Evolutionary conservation across 257 asterid genomes (phyloP).

Genomic region (Nicotiana knightiana): DNA sequence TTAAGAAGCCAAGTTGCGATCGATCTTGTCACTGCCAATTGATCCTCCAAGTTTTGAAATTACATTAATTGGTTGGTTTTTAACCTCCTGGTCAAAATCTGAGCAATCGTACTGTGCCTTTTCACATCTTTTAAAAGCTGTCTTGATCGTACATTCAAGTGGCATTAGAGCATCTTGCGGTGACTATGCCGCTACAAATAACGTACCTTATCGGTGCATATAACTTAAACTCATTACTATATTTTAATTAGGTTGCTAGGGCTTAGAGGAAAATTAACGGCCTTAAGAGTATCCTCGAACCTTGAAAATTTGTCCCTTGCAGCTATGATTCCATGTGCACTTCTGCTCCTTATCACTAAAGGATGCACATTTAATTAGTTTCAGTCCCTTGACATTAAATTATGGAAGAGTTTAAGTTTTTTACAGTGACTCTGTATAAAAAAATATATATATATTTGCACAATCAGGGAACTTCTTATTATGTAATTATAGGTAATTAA

Average conservation of each 20-base stretch:
- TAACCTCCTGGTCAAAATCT: background rate
- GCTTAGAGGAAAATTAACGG: background rate
- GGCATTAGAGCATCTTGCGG: conserved; percentile 13
- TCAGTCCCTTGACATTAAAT: background rate
- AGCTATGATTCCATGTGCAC: conserved; percentile 2
- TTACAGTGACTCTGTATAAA: no score
- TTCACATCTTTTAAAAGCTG: background rate
- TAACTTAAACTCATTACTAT: background rate
- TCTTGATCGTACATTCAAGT: background rate
- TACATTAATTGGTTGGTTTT: background rate
- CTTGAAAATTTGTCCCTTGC: background rate
- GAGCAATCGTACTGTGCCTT: background rate
- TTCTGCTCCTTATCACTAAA: background rate
- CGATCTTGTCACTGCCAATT: conserved; percentile 29
- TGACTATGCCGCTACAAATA: background rate
- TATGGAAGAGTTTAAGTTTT: background rate
- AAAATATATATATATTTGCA: no score
- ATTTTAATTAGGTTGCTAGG: background rate
- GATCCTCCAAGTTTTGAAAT: conserved; percentile 11
- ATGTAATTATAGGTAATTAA: no score
- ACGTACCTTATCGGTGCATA: background rate
- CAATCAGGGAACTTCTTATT: no score
- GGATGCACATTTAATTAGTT: background rate
- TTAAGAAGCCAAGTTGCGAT: conserved; percentile 31
- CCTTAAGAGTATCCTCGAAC: background rate